These are phyloP conservation scores for Suillus americanus DNA, from an alignment of 768 basidiomycete genomes.

Conservation along the genomic window DNA sequence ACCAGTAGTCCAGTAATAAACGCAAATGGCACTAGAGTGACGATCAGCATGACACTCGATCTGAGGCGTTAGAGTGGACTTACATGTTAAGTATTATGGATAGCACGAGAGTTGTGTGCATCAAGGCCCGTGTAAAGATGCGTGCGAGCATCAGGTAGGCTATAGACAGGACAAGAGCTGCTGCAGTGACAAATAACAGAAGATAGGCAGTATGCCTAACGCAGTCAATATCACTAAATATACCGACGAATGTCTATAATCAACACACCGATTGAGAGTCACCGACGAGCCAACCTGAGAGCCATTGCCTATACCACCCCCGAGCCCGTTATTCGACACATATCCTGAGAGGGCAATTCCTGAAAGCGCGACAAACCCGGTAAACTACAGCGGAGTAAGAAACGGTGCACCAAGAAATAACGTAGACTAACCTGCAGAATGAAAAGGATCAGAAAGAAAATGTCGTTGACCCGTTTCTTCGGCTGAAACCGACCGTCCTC, in stretches of 20 bases:
- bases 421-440: conserved; percentile 54
- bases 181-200: conserved; percentile 70
- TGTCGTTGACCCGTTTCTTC: conserved; percentile 71
- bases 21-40: conserved; percentile 57
- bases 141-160: conserved; percentile 71
- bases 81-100: conserved; percentile 66
- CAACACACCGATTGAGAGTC: conserved; percentile 63
- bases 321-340: conserved; percentile 62
- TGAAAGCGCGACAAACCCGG: conserved; percentile 68
- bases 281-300: conserved; percentile 51
- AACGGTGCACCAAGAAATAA: not conserved
- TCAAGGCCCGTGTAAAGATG: conserved; percentile 69
- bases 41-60: not conserved
- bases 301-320: conserved; percentile 64
- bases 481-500: conserved; percentile 65
- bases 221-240: not conserved
- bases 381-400: conserved; percentile 40
- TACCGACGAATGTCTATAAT: not conserved
- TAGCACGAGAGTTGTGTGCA: conserved; percentile 72
- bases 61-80: conserved; percentile 21
- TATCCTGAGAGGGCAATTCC: conserved; percentile 64
- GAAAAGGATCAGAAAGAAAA: conserved; percentile 69
- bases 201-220: conserved; percentile 71
- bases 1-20: conserved; percentile 72
- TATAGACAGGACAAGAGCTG: conserved; percentile 63